Conservation (phyloP, 1,284 basidiomycete genomes). For the Megacollybia platyphylla region DNA sequence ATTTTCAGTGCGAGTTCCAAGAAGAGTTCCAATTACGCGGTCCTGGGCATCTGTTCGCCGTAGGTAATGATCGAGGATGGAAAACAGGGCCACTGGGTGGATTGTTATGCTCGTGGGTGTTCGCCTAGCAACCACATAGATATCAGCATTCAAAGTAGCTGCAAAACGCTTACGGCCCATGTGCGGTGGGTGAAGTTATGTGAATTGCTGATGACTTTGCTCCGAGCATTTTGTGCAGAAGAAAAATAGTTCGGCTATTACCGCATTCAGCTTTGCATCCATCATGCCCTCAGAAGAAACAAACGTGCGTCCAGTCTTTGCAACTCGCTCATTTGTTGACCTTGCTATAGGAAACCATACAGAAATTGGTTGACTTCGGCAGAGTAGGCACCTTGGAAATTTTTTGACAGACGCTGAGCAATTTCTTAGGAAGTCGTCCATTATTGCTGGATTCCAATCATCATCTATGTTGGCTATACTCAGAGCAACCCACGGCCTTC, state of each 20-base stretch:
- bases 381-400: slow-evolving; percentile 40
- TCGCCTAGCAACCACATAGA: slow-evolving; percentile 27
- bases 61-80: slow-evolving; percentile 95
- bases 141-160: background rate
- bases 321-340: slow-evolving; percentile 3
- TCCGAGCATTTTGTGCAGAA: slow-evolving; percentile 45
- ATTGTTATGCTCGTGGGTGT: slow-evolving; percentile 68
- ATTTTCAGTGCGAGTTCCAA: slow-evolving; percentile 73
- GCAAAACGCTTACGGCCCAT: slow-evolving; percentile 21
- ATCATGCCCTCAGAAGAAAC: slow-evolving; percentile 79
- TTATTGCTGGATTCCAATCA: slow-evolving; percentile 88
- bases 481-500: slow-evolving; percentile 86
- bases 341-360: slow-evolving; percentile 55
- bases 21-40: slow-evolving; percentile 92
- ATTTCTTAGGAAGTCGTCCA: slow-evolving; percentile 68
- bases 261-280: slow-evolving; percentile 13
- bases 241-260: background rate
- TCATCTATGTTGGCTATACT: slow-evolving; percentile 88
- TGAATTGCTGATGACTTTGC: slow-evolving; percentile 57
- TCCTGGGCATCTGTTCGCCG: slow-evolving; percentile 75
- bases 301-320: slow-evolving; percentile 38
- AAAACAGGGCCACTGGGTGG: slow-evolving; percentile 89
- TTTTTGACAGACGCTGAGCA: background rate
- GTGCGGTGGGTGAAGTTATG: slow-evolving; percentile 24
- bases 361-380: slow-evolving; percentile 65